Evolutionary conservation across 345 rosid genomes (phyloP).

Genomic region (Jatropha curcas): DNA sequence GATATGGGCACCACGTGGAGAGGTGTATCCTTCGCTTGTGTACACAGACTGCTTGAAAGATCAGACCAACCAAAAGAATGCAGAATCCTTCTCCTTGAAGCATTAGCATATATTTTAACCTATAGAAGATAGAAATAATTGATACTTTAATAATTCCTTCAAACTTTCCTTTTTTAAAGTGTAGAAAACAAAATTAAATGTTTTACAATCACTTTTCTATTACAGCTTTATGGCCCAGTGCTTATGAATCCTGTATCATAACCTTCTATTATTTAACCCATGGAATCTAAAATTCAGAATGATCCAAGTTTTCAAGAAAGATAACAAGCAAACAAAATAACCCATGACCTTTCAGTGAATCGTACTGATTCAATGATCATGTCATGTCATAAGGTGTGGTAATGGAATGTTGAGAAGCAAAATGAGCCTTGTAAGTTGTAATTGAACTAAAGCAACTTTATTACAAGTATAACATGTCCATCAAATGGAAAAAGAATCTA

Average conservation of each 20-base stretch:
- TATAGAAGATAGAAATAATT: slow-evolving; percentile 19
- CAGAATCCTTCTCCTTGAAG: slow-evolving; percentile 62
- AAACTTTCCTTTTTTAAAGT: neutral
- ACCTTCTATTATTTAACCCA: neutral
- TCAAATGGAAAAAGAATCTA: neutral
- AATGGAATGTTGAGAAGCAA: neutral
- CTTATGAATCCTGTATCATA: neutral
- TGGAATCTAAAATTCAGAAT: neutral
- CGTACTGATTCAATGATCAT: neutral
- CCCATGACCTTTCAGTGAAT: neutral
- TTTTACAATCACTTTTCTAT: neutral
- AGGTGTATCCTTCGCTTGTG: slow-evolving; percentile 58
- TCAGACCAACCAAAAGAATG: slow-evolving; percentile 71
- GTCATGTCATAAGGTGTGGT: no score
- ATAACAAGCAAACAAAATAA: neutral
- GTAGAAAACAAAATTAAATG: neutral
- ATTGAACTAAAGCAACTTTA: neutral
- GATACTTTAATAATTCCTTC: neutral
- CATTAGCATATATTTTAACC: slow-evolving; percentile 67
- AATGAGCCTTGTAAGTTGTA: no score
- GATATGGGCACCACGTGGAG: slow-evolving; percentile 80
- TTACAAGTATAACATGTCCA: neutral
- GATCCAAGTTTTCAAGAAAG: neutral
- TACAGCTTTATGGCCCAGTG: neutral
- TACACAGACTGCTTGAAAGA: slow-evolving; percentile 52